Percentiles rank a stretch among this genome's conserved stretches.
Evolutionary conservation across 202 grass and related monocot genomes (phyloP).

Genomic region (Schoenoplectus tabernaemontani): DNA sequence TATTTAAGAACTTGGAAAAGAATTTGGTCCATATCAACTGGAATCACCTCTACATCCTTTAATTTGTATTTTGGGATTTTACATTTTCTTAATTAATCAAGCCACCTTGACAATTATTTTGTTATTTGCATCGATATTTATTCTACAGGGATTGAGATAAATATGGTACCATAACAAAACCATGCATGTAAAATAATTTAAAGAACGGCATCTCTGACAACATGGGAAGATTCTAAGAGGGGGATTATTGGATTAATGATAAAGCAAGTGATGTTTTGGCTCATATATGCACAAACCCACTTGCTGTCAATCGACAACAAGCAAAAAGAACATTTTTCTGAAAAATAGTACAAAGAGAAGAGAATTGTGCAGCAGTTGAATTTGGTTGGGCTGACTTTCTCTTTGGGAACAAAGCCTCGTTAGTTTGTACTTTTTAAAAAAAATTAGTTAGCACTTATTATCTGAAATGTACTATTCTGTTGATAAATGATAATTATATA

Average conservation of each 20-base stretch:
- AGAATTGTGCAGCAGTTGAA: slow-evolving; percentile 38
- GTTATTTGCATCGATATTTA: background rate
- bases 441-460: slow-evolving; percentile 13
- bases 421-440: slow-evolving; percentile 31
- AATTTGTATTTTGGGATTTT: background rate
- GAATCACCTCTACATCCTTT: background rate
- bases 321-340: slow-evolving; percentile 20
- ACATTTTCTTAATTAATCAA: background rate
- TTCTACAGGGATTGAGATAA: background rate
- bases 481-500: background rate
- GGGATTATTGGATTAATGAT: slow-evolving; percentile 13
- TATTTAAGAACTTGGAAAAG: background rate
- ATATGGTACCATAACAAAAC: background rate
- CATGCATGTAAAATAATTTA: background rate
- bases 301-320: slow-evolving; percentile 41
- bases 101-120: background rate
- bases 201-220: slow-evolving; percentile 24
- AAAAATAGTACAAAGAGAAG: slow-evolving; percentile 25
- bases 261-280: slow-evolving; percentile 33
- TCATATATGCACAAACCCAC: slow-evolving; percentile 28
- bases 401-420: slow-evolving; percentile 36
- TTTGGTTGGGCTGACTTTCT: slow-evolving; percentile 68
- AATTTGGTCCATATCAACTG: background rate
- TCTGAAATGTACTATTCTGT: background rate
- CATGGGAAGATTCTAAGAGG: slow-evolving; percentile 62